Evolutionary conservation across 1,284 basidiomycete species (phyloP).

Genomic region (Austroboletus rostrupii): DNA sequence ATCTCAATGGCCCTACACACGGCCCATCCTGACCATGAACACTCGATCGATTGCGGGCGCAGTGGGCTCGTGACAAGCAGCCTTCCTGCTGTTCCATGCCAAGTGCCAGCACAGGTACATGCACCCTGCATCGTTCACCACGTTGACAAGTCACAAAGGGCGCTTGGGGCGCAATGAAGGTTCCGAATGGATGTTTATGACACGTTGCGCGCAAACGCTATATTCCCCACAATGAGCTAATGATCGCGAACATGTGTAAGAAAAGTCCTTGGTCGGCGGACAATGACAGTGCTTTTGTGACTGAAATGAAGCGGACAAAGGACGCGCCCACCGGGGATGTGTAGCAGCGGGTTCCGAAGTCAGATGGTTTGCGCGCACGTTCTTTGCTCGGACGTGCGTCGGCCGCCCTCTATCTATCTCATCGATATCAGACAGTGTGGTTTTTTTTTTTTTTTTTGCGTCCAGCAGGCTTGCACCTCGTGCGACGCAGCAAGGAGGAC

Average conservation of each 20-base stretch:
- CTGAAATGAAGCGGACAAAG: background rate
- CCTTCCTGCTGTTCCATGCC: background rate
- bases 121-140: background rate
- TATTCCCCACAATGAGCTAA: conserved; percentile 26
- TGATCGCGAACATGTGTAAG: conserved; percentile 7
- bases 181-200: conserved; percentile 13
- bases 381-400: conserved; percentile 7
- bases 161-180: conserved; percentile 15
- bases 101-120: conserved; percentile 10
- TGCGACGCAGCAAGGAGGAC: conserved; percentile 11
- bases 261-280: conserved; percentile 11
- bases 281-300: background rate
- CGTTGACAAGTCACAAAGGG: conserved; percentile 11
- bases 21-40: background rate
- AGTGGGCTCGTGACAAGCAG: background rate
- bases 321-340: background rate
- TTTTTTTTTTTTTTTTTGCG: background rate
- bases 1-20: background rate
- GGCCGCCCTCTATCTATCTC: conserved; percentile 9
- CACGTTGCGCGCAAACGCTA: conserved; percentile 15
- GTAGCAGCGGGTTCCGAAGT: background rate
- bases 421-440: conserved; percentile 9
- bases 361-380: conserved; percentile 6
- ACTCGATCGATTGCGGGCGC: background rate
- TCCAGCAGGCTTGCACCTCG: conserved; percentile 4